These are phyloP conservation scores for Leptomonas pyrrhocoris DNA, from an alignment of 208 protist species.

Conservation along the genomic window DNA sequence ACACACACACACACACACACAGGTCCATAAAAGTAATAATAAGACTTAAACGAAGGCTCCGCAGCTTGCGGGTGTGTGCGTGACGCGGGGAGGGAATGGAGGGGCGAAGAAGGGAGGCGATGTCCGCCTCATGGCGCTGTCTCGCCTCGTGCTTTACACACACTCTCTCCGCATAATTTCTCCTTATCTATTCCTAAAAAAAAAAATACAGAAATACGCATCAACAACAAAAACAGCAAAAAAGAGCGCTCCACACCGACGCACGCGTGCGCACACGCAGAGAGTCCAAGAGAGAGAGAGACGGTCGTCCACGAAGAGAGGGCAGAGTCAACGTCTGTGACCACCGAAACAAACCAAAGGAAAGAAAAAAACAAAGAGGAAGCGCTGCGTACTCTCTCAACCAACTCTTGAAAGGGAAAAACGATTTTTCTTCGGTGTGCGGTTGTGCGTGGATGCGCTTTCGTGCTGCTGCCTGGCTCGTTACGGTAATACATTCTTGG, in stretches of 20 bases:
- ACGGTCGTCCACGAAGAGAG: too few species aligned
- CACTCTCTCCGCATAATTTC: not conserved
- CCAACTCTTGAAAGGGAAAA: too few species aligned
- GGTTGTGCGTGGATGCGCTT: not conserved
- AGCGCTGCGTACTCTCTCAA: too few species aligned
- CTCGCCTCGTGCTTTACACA: not conserved
- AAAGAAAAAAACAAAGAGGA: conserved; percentile 23
- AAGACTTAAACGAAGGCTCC: too few species aligned
- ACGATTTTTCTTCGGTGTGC: not conserved
- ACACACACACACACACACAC: conserved; percentile 2
- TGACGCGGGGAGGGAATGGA: too few species aligned
- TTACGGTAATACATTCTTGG: too few species aligned
- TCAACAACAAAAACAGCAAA: conserved; percentile 1
- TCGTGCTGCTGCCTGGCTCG: not conserved
- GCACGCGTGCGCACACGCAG: conserved; percentile 11
- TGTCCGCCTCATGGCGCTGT: not conserved
- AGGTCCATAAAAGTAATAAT: conserved; percentile 1
- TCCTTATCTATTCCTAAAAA: conserved; percentile 33
- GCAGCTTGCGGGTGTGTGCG: too few species aligned
- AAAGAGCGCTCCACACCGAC: conserved; percentile 12
- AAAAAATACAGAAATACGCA: conserved; percentile 10
- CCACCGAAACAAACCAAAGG: too few species aligned
- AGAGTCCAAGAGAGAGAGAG: conserved; percentile 5
- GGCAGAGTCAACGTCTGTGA: too few species aligned
- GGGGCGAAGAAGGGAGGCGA: too few species aligned